Percentiles rank a stretch among this genome's conserved stretches.
Conservation (phyloP, 2,329 filamentous ascomycete genomes). For the Tolypocladium inflatum region DNA sequence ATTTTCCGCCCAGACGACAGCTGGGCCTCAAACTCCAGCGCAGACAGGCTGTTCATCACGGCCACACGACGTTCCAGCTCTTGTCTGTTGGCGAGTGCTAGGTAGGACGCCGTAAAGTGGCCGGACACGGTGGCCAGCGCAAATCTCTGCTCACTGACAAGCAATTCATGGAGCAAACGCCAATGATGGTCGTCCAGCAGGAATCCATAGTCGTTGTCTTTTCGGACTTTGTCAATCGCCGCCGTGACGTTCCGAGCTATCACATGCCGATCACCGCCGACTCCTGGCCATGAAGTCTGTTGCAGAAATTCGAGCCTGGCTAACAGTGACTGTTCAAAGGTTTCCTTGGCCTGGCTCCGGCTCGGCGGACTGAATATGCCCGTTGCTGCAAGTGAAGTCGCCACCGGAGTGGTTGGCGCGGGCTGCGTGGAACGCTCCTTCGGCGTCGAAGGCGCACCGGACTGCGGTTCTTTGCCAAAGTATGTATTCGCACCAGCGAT, state of each 20-base stretch:
- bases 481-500: constrained; percentile 26
- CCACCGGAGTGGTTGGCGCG: not conserved
- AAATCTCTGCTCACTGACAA: constrained; percentile 17
- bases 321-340: constrained; percentile 13
- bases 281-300: not conserved
- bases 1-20: constrained; percentile 9
- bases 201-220: constrained; percentile 15
- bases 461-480: constrained; percentile 14
- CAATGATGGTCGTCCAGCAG: constrained; percentile 24
- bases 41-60: constrained; percentile 13
- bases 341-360: constrained; percentile 10
- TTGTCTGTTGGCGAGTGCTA: constrained; percentile 15
- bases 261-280: not conserved
- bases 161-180: constrained; percentile 18
- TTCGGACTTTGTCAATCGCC: constrained; percentile 15
- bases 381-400: not conserved
- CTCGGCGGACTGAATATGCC: constrained; percentile 13
- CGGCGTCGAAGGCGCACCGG: not conserved
- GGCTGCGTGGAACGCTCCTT: not conserved
- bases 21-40: constrained; percentile 14
- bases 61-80: constrained; percentile 16
- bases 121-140: constrained; percentile 18
- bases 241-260: constrained; percentile 12
- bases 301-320: constrained; percentile 1
- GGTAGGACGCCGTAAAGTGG: constrained; percentile 12